Conservation (phyloP, 2,329 filamentous ascomycete genomes). For the Cladorrhinum sp. region DNA sequence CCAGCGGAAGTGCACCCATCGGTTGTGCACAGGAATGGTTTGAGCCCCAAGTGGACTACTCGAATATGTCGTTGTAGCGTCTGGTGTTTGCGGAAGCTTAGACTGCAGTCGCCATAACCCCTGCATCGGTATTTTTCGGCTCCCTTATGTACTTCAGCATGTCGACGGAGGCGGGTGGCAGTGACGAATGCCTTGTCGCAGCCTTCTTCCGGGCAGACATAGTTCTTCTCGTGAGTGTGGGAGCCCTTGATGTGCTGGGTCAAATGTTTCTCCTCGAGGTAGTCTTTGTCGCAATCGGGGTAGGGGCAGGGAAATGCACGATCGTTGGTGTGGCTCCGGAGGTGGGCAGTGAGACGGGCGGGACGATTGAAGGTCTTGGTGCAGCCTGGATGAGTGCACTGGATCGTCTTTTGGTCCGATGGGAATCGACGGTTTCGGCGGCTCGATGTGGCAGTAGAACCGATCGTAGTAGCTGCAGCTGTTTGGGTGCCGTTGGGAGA, state of each 20-base stretch:
- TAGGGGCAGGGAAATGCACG: conserved; percentile 73
- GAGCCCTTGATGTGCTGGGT: conserved; percentile 80
- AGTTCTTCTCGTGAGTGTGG: conserved; percentile 68
- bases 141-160: conserved; percentile 74
- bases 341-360: conserved; percentile 72
- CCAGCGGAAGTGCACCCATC: conserved; percentile 55
- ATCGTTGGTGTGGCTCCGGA: conserved; percentile 82
- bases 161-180: conserved; percentile 70
- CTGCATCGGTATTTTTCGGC: conserved; percentile 73
- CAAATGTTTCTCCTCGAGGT: conserved; percentile 82
- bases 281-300: conserved; percentile 73
- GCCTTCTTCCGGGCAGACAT: conserved; percentile 66
- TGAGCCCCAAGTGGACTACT: conserved; percentile 67
- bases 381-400: conserved; percentile 72
- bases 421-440: conserved; percentile 54
- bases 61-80: conserved; percentile 81
- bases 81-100: conserved; percentile 82
- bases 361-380: conserved; percentile 84
- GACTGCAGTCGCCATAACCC: conserved; percentile 65
- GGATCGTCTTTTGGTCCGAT: conserved; percentile 72
- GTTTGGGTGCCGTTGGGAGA: conserved; percentile 11
- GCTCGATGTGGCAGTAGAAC: conserved; percentile 15
- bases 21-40: conserved; percentile 68
- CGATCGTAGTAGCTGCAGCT: conserved; percentile 19
- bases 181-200: conserved; percentile 83